phyloP scores from a whole-genome alignment of 1,139 yeast species.

The Debaryomyces subglobosus region DNA sequence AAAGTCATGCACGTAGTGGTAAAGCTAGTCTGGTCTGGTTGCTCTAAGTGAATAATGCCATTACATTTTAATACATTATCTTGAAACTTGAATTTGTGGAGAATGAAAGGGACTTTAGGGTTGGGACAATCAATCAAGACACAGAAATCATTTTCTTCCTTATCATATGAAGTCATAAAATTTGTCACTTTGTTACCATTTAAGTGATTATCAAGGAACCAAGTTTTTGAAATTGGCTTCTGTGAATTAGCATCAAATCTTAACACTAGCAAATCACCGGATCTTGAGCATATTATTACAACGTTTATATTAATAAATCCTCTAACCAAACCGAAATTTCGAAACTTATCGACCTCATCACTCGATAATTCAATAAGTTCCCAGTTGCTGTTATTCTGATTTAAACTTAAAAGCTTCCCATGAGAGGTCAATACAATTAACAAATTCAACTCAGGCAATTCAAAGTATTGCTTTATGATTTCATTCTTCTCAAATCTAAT shows the following conservation, averaged over 20 bases:
- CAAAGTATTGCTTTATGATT: constrained; percentile 62
- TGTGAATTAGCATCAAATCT: constrained; percentile 32
- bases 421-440: constrained; percentile 61
- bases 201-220: constrained; percentile 26
- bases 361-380: constrained; percentile 32
- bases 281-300: constrained; percentile 53
- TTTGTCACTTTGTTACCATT: constrained; percentile 55
- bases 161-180: constrained; percentile 38
- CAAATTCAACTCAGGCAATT: constrained; percentile 37
- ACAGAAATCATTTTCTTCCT: constrained; percentile 26
- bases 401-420: constrained; percentile 54
- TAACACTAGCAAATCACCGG: constrained; percentile 54
- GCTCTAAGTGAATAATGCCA: constrained; percentile 23
- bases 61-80: constrained; percentile 20
- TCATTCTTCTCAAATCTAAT: constrained; percentile 49
- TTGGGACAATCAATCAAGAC: constrained; percentile 69
- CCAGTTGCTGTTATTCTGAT: constrained; percentile 19
- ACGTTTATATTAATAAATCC: constrained; percentile 44
- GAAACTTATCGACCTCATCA: constrained; percentile 31
- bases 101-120: constrained; percentile 57
- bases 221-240: constrained; percentile 18
- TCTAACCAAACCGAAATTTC: constrained; percentile 54
- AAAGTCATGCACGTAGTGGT: constrained; percentile 59
- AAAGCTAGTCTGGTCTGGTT: constrained; percentile 52
- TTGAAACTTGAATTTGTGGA: constrained; percentile 37